Conservation (phyloP, 2,329 filamentous ascomycete species). For the Parastagonospora nodorum region DNA sequence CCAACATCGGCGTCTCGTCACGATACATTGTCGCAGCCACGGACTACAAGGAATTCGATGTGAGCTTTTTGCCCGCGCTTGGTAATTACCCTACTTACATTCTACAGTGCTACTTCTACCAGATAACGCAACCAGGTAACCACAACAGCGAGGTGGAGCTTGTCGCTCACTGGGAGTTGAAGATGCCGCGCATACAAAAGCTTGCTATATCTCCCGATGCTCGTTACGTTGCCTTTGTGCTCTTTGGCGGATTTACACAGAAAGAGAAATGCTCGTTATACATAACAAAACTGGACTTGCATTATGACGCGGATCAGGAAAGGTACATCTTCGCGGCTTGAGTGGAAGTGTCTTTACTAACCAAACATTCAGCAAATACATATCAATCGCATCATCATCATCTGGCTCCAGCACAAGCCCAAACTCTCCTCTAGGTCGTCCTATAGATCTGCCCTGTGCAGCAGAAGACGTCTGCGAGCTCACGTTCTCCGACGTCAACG, state of each 20-base stretch:
- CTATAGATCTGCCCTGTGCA: neutral
- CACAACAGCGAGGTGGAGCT: slow-evolving; percentile 1
- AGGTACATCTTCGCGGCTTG: neutral
- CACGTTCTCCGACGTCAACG: neutral
- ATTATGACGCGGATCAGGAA: neutral
- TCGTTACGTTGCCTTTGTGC: neutral
- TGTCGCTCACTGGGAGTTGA: neutral
- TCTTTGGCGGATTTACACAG: neutral
- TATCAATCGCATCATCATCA: slow-evolving; percentile 2
- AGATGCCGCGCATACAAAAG: neutral
- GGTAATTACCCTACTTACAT: neutral
- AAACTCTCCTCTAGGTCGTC: neutral
- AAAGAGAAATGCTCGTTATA: neutral
- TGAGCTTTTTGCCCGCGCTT: neutral
- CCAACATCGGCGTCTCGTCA: neutral
- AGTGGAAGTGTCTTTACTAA: neutral
- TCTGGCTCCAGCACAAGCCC: neutral
- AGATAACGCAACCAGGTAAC: neutral
- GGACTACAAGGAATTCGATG: slow-evolving; percentile 3
- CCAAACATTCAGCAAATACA: neutral
- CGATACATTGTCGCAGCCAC: slow-evolving; percentile 4
- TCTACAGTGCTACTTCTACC: slow-evolving; percentile 2
- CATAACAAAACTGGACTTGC: neutral
- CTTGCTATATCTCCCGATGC: slow-evolving; percentile 2
- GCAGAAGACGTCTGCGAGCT: slow-evolving; percentile 4